Evolutionary conservation across 2,329 filamentous ascomycete species (phyloP), one percentile per base, ranked within the genome.

Genomic region (Tolypocladium guangdongense): DNA sequence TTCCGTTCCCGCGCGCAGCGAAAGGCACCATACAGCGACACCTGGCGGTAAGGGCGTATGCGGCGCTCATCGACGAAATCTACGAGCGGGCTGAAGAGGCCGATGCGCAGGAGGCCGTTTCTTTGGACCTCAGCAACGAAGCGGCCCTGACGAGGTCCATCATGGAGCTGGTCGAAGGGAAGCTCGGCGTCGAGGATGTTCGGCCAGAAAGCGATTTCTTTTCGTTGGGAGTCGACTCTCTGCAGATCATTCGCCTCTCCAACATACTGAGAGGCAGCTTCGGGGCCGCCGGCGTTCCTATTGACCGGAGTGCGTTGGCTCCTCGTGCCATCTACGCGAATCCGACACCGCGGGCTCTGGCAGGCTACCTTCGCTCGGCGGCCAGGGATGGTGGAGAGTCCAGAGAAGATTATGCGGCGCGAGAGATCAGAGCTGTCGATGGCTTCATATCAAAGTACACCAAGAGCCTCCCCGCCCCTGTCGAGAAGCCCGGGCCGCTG

Each of bases 21-120:
- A 79, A 79, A 58, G 74, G 74, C 1, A 74, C 73, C 0, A 59
- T 78, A 7, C 74, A 74, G 60, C 68, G 73, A n/a, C 58, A 63
- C 1, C 57, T 53, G 2, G 71, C 74, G 0, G 43, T 73, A 1
- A 69, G 66, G 43, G 50, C 72, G 36, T 78, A 78, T 56, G 61
- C 67, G 27, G 62, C 68, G 1, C 71, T 75, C 53, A 75, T 78
- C 24, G 66, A 74, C 30, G 58, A 61, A 18, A 52, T 77, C 0
- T 78, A 77, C 52, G 58, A 62, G 5, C 56, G 62, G 0, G 64
- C 60, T 0, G 62, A 58, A 4, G 41, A 22, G 5, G 24, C 46
- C 7, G 51, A 48, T 10, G n/a, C 30, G 12, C 32, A 27, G 3
- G 41, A 52, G 11, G 8, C 32, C 7, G 22, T 35, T 0, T 30